Evolutionary conservation across 2,329 filamentous ascomycete genomes (phyloP), one percentile per base, ranked within the genome.

Genomic region (Colletotrichum cordylinicola): DNA sequence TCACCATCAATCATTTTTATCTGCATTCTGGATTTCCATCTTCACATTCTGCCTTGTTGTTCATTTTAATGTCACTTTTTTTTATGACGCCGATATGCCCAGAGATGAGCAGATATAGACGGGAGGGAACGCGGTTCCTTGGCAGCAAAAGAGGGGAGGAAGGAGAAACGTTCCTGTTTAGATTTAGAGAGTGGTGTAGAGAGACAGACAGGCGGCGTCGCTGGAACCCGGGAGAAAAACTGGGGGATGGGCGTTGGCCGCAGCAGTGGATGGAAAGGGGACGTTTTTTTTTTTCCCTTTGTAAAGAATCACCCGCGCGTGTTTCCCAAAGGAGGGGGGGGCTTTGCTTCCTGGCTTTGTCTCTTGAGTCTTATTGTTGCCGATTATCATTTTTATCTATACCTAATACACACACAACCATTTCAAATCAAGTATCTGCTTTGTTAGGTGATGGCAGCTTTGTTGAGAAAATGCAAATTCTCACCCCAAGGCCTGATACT

Each of bases 201-300:
- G 43, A 48, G 35, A 43, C 18, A 67, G 21, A 60, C 37, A 61
- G 39, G 69, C 67, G 72, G 31, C 31, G 21, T 52, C 62, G 61
- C 61, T 60, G n/a, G 61, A 75, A 62, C 72, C 72, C 15, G 72
- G 72, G 68, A 60, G 72, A 72, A 75, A 75, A 37, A 75, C 72
- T 18, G 69, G 72, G 72, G 68, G 62, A 61, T 55, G 60, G 68
- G 72, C 24, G 56, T 64, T 29, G 56, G 29, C 24, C n/a, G 60
- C 60, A 15, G 27, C 55, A 37, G 73, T 52, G 69, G 73, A 75
- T 75, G 56, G 56, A 68, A 61, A 65, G 70, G 72, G 64, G 72
- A 48, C 33, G 43, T 43, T 43, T n/a, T 43, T 18, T 39, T 43
- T 43, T 75, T 48, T 27, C 24, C 70, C 65, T 75, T 75, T 75